phyloP scores from a whole-genome alignment of 306 rosid genomes.

The Cyamopsis tetragonoloba region DNA sequence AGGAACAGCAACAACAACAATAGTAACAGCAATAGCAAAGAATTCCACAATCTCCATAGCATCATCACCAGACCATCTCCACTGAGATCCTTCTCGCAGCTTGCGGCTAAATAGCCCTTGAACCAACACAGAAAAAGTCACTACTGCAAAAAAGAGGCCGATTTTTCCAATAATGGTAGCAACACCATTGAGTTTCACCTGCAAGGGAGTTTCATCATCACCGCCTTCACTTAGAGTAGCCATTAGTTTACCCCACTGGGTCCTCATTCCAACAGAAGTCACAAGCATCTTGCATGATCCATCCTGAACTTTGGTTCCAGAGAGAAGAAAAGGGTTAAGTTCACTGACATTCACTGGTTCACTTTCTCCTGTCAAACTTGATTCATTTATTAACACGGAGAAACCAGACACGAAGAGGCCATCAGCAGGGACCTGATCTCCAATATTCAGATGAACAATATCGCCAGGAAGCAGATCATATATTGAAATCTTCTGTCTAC shows the following conservation, averaged over 20 bases:
- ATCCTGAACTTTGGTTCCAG: constrained; percentile 98
- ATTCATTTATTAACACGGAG: constrained; percentile 84
- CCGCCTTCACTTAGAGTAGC: constrained; percentile 99
- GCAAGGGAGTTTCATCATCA: constrained; percentile 97
- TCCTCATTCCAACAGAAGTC: constrained; percentile 98
- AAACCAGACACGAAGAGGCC: constrained; percentile 85
- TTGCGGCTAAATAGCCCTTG: constrained; percentile 86
- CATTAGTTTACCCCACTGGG: constrained; percentile 98
- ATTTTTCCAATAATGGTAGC: constrained; percentile 97
- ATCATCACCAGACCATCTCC: constrained; percentile 81
- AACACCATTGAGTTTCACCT: constrained; percentile 98
- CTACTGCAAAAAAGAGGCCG: constrained; percentile 88
- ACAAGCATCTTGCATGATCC: constrained; percentile 98
- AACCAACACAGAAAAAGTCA: constrained; percentile 85
- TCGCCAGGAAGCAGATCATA: constrained; percentile 95
- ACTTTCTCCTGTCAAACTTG: constrained; percentile 98
- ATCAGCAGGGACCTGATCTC: constrained; percentile 98
- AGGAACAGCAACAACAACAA: constrained; percentile 97
- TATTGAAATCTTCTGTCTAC: constrained; percentile 88
- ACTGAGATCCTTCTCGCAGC: constrained; percentile 75
- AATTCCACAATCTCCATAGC: constrained; percentile 80
- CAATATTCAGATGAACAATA: constrained; percentile 82
- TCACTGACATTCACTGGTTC: constrained; percentile 72
- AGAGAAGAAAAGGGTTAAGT: constrained; percentile 77
- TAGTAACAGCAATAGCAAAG: constrained; percentile 93